These are phyloP conservation scores for Penicillium canescens DNA, from an alignment of 495 filamentous ascomycete species.

Conservation along the genomic window DNA sequence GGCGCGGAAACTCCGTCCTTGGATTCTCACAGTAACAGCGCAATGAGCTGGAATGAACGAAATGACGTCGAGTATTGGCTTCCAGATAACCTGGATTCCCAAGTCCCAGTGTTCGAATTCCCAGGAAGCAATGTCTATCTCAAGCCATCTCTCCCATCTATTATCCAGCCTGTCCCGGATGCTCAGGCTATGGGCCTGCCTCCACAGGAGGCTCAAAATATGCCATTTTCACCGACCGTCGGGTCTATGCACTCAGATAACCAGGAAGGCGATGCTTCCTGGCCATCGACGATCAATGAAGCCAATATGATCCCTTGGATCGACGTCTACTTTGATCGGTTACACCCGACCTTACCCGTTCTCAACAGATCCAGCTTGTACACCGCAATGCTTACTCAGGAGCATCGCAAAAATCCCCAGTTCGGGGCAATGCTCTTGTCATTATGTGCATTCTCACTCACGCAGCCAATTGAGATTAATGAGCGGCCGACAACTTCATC, in stretches of 20 bases:
- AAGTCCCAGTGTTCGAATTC: slow-evolving; percentile 39
- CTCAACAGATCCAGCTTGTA: slow-evolving; percentile 63
- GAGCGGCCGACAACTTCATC: slow-evolving; percentile 42
- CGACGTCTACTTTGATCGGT: slow-evolving; percentile 79
- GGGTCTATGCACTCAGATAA: slow-evolving; percentile 20
- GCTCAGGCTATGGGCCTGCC: slow-evolving; percentile 21
- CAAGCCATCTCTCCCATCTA: slow-evolving; percentile 39
- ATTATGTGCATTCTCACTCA: slow-evolving; percentile 80
- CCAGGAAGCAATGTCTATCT: slow-evolving; percentile 42
- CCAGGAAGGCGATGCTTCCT: slow-evolving; percentile 22
- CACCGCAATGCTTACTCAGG: slow-evolving; percentile 59
- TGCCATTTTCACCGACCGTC: slow-evolving; percentile 23
- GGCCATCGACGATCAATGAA: slow-evolving; percentile 41
- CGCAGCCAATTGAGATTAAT: slow-evolving; percentile 69
- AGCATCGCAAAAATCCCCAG: slow-evolving; percentile 69
- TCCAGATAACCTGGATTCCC: slow-evolving; percentile 36
- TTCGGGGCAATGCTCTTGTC: slow-evolving; percentile 67
- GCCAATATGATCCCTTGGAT: slow-evolving; percentile 57
- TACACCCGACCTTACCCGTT: slow-evolving; percentile 81
- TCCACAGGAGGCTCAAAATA: slow-evolving; percentile 16
- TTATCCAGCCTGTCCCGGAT: slow-evolving; percentile 33
- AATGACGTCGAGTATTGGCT: slow-evolving; percentile 44
- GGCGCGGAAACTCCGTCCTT: slow-evolving; percentile 22
- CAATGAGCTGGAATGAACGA: slow-evolving; percentile 33
- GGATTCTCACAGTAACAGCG: slow-evolving; percentile 23